These are phyloP conservation scores for Podaxis sp. DNA, from an alignment of 768 basidiomycete species.

Conservation along the genomic window DNA sequence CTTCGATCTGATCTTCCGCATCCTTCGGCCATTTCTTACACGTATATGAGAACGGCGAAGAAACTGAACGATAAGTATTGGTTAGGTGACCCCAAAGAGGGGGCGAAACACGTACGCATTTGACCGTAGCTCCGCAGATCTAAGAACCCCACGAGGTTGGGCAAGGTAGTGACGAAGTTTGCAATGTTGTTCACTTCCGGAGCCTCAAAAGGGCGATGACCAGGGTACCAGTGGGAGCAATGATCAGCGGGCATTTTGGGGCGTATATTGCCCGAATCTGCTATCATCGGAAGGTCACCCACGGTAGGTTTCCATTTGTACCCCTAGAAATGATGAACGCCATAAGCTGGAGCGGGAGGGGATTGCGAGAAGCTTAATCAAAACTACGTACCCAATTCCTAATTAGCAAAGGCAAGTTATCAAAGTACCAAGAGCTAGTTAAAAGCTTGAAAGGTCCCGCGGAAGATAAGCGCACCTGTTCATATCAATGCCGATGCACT, in stretches of 20 bases:
- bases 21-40: constrained; percentile 61
- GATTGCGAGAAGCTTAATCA: neutral
- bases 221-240: constrained; percentile 77
- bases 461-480: constrained; percentile 45
- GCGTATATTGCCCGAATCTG: constrained; percentile 12
- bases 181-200: constrained; percentile 74
- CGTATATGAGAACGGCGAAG: constrained; percentile 73
- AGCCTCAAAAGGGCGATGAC: constrained; percentile 68
- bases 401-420: neutral
- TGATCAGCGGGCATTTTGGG: constrained; percentile 37
- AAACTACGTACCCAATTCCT: constrained; percentile 52
- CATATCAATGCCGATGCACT: constrained; percentile 73
- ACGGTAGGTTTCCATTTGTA: constrained; percentile 56
- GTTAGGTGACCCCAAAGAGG: neutral
- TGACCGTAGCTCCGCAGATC: constrained; percentile 83
- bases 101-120: constrained; percentile 49
- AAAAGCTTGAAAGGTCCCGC: neutral
- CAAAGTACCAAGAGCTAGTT: neutral
- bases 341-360: neutral
- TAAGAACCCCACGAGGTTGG: constrained; percentile 58
- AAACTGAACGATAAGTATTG: constrained; percentile 41
- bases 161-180: constrained; percentile 53
- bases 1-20: constrained; percentile 74
- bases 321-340: constrained; percentile 38
- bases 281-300: constrained; percentile 18